Percentiles rank a stretch among this genome's conserved stretches.
Evolutionary conservation across 352 stramenopile species (phyloP).

Genomic region (Phytophthora ohioensis): DNA sequence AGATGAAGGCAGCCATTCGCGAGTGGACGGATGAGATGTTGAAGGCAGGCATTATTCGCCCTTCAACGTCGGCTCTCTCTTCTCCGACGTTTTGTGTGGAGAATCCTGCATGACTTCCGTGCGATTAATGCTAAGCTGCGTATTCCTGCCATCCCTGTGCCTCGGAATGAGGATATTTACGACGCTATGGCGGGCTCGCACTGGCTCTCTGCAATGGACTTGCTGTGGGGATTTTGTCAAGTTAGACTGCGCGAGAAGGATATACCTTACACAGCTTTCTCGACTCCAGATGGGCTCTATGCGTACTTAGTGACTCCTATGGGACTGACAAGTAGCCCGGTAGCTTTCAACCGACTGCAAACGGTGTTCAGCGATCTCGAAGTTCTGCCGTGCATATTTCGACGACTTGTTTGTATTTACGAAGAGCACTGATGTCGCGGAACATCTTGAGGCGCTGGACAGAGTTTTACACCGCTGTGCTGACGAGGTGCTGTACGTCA

Average conservation of each 20-base stretch:
- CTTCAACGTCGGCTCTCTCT: background rate
- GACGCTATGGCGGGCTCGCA: constrained; percentile 4
- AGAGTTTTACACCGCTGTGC: background rate
- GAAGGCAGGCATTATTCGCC: background rate
- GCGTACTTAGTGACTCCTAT: constrained; percentile 6
- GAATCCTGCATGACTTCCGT: background rate
- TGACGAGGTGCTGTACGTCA: background rate
- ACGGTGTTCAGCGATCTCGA: background rate
- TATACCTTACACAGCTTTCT: constrained; percentile 3
- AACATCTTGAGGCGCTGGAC: background rate
- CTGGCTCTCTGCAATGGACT: constrained; percentile 4
- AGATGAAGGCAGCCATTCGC: background rate
- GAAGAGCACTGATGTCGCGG: background rate
- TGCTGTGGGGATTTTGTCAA: constrained; percentile 7
- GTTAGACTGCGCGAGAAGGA: background rate
- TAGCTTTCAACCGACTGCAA: background rate
- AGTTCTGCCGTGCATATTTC: constrained; percentile 5
- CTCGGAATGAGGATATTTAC: constrained; percentile 4
- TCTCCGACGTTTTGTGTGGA: background rate
- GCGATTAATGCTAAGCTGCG: background rate
- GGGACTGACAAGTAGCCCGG: background rate
- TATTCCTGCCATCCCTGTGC: background rate
- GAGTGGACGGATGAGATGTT: background rate
- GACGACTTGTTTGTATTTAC: constrained; percentile 6
- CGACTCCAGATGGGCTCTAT: background rate